Conservation (phyloP, 208 protist genomes). For the Angomonas deanei region DNA sequence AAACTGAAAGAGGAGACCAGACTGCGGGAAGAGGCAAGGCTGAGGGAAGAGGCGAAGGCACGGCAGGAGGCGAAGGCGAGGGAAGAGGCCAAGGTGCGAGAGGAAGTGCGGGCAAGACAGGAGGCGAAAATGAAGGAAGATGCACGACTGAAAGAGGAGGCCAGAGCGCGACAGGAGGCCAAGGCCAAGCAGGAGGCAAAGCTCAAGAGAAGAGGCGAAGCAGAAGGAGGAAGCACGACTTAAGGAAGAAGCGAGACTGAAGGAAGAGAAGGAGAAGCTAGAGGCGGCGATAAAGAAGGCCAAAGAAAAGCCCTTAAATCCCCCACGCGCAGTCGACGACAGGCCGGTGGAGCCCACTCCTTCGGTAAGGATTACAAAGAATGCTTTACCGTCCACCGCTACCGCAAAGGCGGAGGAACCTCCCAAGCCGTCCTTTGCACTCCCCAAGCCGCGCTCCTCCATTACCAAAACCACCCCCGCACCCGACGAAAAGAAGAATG, state of each 20-base stretch:
- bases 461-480: background rate
- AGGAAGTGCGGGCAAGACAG: background rate
- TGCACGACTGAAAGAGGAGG: background rate
- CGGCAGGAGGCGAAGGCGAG: background rate
- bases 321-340: background rate
- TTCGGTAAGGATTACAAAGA: no score
- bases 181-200: no score
- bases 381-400: background rate
- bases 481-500: background rate
- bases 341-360: background rate
- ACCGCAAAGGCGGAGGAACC: background rate
- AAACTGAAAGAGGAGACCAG: no score
- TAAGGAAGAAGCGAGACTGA: background rate
- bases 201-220: background rate
- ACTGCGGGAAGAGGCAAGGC: no score
- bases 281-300: background rate
- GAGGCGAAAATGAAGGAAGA: background rate
- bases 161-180: no score
- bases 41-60: background rate
- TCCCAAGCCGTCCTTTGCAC: background rate
- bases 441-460: background rate
- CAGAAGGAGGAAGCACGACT: background rate
- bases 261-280: background rate
- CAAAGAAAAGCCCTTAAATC: background rate
- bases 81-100: background rate